These are phyloP conservation scores for Litchi chinensis DNA, from an alignment of 345 rosid species.

Conservation along the genomic window DNA sequence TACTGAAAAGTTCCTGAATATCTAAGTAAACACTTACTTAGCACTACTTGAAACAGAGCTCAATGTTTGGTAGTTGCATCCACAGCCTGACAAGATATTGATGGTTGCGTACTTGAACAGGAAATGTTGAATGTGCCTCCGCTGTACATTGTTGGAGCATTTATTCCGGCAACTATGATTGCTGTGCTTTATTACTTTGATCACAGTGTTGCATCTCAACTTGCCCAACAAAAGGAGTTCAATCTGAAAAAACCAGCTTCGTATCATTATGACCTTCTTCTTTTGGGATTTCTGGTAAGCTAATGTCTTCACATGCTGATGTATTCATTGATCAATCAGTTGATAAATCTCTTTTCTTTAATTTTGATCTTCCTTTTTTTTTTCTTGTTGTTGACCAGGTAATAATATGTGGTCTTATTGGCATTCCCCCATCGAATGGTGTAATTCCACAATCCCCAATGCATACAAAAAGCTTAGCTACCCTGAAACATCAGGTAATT, in stretches of 20 bases:
- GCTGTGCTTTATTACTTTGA: conserved; percentile 70
- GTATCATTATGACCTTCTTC: conserved; percentile 64
- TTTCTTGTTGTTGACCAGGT: conserved; percentile 43
- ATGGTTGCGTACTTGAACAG: conserved; percentile 31
- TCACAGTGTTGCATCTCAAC: conserved; percentile 70
- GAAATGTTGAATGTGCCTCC: conserved; percentile 62
- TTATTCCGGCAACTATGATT: conserved; percentile 72
- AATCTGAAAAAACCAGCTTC: conserved; percentile 69
- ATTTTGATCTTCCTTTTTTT: background rate
- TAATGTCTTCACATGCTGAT: conserved; percentile 2
- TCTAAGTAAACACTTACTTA: background rate
- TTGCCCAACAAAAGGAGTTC: conserved; percentile 65
- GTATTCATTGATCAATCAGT: background rate
- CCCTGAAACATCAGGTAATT: conserved; percentile 86
- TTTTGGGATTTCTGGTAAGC: conserved; percentile 56
- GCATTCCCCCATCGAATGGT: conserved; percentile 97
- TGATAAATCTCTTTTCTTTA: background rate
- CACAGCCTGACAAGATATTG: conserved; percentile 16
- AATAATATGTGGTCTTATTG: conserved; percentile 85
- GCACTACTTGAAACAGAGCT: background rate
- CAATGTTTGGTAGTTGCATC: conserved; percentile 6
- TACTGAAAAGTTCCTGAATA: conserved; percentile 3
- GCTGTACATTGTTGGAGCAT: conserved; percentile 59
- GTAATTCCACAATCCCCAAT: conserved; percentile 98
- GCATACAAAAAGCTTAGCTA: conserved; percentile 97